Conservation (phyloP, 257 asterid genomes). For the Solanum bukasovii region DNA sequence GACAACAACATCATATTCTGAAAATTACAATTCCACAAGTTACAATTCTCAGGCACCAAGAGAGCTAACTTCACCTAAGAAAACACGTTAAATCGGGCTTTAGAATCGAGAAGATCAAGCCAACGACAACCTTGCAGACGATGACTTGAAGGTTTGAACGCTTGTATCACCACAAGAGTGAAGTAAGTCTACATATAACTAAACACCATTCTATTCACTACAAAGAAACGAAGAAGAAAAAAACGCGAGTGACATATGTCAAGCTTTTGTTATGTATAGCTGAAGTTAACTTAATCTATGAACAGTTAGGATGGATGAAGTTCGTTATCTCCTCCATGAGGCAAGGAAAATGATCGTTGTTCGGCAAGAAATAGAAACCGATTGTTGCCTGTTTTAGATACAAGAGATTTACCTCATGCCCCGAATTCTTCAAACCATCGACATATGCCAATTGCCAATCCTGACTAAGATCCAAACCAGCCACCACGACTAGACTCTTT, state of each 20-base stretch:
- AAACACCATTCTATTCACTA: constrained; percentile 3
- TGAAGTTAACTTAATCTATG: not conserved
- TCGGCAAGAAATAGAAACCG: constrained; percentile 85
- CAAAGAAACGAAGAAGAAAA: not conserved
- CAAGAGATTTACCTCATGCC: constrained; percentile 43
- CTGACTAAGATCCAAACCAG: constrained; percentile 73
- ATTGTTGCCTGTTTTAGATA: constrained; percentile 62
- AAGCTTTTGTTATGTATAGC: constrained; percentile 7
- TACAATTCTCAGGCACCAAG: not conserved
- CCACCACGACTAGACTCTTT: constrained; percentile 63
- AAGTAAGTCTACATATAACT: constrained; percentile 3
- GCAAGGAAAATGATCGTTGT: constrained; percentile 51
- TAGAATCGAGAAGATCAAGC: not conserved
- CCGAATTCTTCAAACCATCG: constrained; percentile 39
- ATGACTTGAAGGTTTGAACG: not conserved
- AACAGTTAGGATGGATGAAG: constrained; percentile 16
- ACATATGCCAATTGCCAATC: constrained; percentile 80
- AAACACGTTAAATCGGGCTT: not conserved
- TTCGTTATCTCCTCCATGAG: constrained; percentile 56
- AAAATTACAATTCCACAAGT: not conserved
- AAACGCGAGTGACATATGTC: not conserved
- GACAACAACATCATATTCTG: constrained; percentile 1
- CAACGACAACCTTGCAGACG: not conserved
- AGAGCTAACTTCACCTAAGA: not conserved
- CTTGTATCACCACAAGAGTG: not conserved